A percentile compares a stretch with the other conserved stretches of the same genome.
Conservation (phyloP, 345 rosid genomes). For the Microcos paniculata region DNA sequence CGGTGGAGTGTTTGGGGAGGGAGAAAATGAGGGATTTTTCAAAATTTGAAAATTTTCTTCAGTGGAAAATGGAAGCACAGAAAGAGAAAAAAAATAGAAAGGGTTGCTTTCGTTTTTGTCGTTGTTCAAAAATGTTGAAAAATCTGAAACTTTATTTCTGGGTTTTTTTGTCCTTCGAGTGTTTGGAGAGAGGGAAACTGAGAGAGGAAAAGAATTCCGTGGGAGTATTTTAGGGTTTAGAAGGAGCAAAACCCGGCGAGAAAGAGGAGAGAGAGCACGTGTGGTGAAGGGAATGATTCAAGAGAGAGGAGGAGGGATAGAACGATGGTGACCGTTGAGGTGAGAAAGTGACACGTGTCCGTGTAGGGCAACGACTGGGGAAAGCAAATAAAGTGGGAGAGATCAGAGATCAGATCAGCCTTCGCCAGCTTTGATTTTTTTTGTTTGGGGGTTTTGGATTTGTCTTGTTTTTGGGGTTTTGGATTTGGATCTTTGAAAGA, state of each 20-base stretch:
- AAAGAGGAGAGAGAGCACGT: conserved; percentile 27
- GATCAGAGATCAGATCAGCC: background rate
- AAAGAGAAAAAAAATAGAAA: background rate
- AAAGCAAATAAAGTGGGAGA: background rate
- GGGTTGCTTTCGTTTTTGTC: conserved; percentile 9
- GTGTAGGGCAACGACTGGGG: background rate
- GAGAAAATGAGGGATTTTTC: background rate
- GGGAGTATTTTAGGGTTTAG: conserved; percentile 4
- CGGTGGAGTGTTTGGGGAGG: background rate
- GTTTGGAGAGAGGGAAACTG: background rate
- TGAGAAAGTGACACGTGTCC: conserved; percentile 12
- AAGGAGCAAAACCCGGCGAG: conserved; percentile 42
- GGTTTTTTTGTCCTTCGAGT: background rate
- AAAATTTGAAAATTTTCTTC: background rate
- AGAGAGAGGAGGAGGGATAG: background rate
- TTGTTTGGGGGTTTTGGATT: background rate
- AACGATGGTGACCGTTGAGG: conserved; percentile 10
- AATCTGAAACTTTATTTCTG: background rate
- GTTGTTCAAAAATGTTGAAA: background rate
- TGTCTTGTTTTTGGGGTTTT: background rate
- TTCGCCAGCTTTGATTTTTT: background rate
- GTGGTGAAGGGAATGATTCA: conserved; percentile 1
- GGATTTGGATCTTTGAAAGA: background rate
- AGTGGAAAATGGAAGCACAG: conserved; percentile 13
- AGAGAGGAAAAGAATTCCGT: background rate